Conservation (phyloP, 306 rosid genomes). For the Inga oerstediana region DNA sequence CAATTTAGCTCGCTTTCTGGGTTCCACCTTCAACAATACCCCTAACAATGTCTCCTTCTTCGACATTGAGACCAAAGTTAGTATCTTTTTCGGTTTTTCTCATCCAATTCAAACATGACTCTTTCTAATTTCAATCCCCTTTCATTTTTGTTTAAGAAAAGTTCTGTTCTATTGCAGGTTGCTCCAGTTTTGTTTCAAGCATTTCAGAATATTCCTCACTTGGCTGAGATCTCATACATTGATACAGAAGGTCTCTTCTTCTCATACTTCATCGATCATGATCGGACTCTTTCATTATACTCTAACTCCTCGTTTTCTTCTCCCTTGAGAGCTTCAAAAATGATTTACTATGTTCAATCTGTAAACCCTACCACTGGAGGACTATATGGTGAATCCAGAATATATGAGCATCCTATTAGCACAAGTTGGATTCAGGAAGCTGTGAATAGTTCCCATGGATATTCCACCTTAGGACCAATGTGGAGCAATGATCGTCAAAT, state of each 20-base stretch:
- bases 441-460: conserved; percentile 31
- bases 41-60: conserved; percentile 32
- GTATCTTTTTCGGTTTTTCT: background rate
- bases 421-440: conserved; percentile 40
- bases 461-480: conserved; percentile 43
- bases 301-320: conserved; percentile 45
- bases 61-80: conserved; percentile 37
- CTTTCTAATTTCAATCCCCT: background rate
- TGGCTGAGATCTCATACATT: conserved; percentile 52
- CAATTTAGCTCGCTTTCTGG: conserved; percentile 38
- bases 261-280: conserved; percentile 41
- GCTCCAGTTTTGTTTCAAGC: conserved; percentile 60
- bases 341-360: conserved; percentile 33
- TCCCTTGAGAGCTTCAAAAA: conserved; percentile 10
- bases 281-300: conserved; percentile 48
- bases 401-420: conserved; percentile 12
- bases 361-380: conserved; percentile 46
- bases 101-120: background rate
- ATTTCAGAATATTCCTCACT: conserved; percentile 43
- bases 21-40: conserved; percentile 8
- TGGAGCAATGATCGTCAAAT: conserved; percentile 38
- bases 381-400: conserved; percentile 43
- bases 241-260: conserved; percentile 52
- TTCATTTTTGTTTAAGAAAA: background rate
- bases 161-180: conserved; percentile 32